Conservation (phyloP, 2,329 filamentous ascomycete genomes). For the Xylaria hypoxylon region DNA sequence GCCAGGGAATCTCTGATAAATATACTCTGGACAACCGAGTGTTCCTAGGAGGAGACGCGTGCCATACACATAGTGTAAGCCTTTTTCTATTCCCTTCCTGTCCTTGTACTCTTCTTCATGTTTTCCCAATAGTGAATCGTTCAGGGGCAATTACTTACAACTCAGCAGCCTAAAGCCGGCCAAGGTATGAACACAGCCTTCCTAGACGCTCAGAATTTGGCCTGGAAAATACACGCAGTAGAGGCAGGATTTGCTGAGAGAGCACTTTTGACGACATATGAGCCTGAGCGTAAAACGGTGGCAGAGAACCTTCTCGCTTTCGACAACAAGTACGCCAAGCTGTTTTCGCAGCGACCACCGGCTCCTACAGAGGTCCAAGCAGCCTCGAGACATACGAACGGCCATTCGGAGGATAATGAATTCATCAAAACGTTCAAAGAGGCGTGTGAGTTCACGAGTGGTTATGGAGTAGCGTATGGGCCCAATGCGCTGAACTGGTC, state of each 20-base stretch:
- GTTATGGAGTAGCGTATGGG: slow-evolving; percentile 89
- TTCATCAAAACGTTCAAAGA: slow-evolving; percentile 94
- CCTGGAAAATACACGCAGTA: slow-evolving; percentile 96
- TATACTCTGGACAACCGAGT: slow-evolving; percentile 77
- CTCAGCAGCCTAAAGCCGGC: slow-evolving; percentile 76
- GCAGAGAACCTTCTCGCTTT: slow-evolving; percentile 88
- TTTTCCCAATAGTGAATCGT: neutral
- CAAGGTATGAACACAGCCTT: slow-evolving; percentile 87
- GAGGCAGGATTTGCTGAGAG: slow-evolving; percentile 83
- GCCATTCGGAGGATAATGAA: slow-evolving; percentile 71
- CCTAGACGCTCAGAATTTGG: slow-evolving; percentile 85
- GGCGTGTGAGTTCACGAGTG: slow-evolving; percentile 90
- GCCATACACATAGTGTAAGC: slow-evolving; percentile 79
- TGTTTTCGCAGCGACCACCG: slow-evolving; percentile 84
- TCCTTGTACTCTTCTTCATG: neutral
- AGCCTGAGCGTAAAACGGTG: slow-evolving; percentile 84
- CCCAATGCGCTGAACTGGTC: slow-evolving; percentile 89
- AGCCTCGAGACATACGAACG: slow-evolving; percentile 60
- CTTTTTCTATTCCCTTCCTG: neutral
- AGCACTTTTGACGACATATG: slow-evolving; percentile 83
- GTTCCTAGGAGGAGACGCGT: slow-evolving; percentile 82
- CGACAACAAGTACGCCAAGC: slow-evolving; percentile 87
- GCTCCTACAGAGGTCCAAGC: slow-evolving; percentile 78
- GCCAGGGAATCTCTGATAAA: slow-evolving; percentile 76
- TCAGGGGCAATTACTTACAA: slow-evolving; percentile 17